phyloP scores from a whole-genome alignment of 2,329 filamentous ascomycete species.

The Coniochaeta prunicola region DNA sequence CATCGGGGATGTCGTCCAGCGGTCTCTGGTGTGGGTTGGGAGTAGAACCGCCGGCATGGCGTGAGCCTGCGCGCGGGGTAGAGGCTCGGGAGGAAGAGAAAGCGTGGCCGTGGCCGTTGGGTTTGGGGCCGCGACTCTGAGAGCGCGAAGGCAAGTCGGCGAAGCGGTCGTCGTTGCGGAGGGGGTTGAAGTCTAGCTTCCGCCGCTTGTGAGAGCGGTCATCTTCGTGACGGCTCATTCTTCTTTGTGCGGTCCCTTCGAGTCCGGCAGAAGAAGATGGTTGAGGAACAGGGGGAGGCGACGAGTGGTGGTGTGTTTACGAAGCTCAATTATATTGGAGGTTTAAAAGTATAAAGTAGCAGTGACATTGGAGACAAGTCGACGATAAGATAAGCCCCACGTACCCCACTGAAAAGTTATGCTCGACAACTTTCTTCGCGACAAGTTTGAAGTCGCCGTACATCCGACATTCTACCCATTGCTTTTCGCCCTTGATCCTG shows the following conservation, averaged over 20 bases:
- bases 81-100: slow-evolving; percentile 16
- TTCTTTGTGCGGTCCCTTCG: not conserved
- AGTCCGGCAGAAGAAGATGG: not conserved
- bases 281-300: not conserved
- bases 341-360: no score
- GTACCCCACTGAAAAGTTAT: slow-evolving; percentile 25
- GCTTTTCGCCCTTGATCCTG: not conserved
- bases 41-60: slow-evolving; percentile 24
- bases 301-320: not conserved
- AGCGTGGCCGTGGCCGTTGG: slow-evolving; percentile 9
- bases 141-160: slow-evolving; percentile 39
- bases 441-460: not conserved
- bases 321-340: no score
- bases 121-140: slow-evolving; percentile 25
- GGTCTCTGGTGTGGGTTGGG: slow-evolving; percentile 44
- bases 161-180: slow-evolving; percentile 49
- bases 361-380: no score
- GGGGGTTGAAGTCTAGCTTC: slow-evolving; percentile 53
- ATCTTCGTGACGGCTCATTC: slow-evolving; percentile 23
- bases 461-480: not conserved
- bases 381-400: slow-evolving; percentile 23
- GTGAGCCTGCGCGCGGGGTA: slow-evolving; percentile 20
- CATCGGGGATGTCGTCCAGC: slow-evolving; percentile 55
- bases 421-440: slow-evolving; percentile 12
- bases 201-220: slow-evolving; percentile 49